Conservation (phyloP, 495 filamentous ascomycete species). For the Neurospora sp. region DNA sequence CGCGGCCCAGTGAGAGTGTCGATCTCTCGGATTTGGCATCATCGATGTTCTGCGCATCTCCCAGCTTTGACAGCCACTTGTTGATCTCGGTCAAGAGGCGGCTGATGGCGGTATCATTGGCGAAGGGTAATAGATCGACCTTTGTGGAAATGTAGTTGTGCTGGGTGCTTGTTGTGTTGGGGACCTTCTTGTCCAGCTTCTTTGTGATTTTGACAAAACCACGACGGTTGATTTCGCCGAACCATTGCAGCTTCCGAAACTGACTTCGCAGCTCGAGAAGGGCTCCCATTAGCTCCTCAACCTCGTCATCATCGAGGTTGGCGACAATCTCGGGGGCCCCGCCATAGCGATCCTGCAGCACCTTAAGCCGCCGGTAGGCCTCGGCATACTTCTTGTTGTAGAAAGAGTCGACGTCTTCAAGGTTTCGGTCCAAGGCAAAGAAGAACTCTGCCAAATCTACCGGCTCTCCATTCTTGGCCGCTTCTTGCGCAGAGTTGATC, state of each 20-base stretch:
- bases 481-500: constrained; percentile 64
- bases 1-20: constrained; percentile 58
- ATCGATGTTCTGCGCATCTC: constrained; percentile 58
- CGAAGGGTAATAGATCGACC: constrained; percentile 77
- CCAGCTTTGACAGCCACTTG: constrained; percentile 76
- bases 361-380: constrained; percentile 65
- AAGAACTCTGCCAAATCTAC: constrained; percentile 88
- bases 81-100: constrained; percentile 70
- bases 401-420: constrained; percentile 89
- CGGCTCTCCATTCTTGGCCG: constrained; percentile 54
- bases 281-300: constrained; percentile 79
- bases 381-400: constrained; percentile 93
- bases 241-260: constrained; percentile 89
- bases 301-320: constrained; percentile 58
- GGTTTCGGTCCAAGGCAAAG: constrained; percentile 86
- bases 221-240: constrained; percentile 88
- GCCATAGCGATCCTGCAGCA: constrained; percentile 79
- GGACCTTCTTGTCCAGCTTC: constrained; percentile 89
- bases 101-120: constrained; percentile 57
- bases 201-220: constrained; percentile 98
- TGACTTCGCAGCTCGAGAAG: constrained; percentile 80
- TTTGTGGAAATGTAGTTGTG: constrained; percentile 75
- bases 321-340: constrained; percentile 36
- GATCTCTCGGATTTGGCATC: constrained; percentile 65
- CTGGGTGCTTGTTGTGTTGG: constrained; percentile 50